Conservation (phyloP, 257 asterid genomes). For the Cinchona pubescens region DNA sequence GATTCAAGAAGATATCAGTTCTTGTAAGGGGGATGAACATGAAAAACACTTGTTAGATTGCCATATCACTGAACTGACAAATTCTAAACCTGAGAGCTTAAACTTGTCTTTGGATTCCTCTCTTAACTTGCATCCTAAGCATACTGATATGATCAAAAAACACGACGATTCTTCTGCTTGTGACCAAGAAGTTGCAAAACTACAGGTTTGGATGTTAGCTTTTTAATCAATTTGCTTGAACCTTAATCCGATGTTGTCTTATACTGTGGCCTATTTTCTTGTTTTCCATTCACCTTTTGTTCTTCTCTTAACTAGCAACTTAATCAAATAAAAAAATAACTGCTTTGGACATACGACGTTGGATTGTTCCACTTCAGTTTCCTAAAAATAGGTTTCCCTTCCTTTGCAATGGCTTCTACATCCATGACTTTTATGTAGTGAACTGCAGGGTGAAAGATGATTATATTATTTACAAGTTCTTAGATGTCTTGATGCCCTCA, state of each 20-base stretch:
- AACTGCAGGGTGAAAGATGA: neutral
- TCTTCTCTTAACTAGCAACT: no score
- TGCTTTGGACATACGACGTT: neutral
- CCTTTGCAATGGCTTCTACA: neutral
- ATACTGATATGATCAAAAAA: conserved; percentile 25
- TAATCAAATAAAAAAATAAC: no score
- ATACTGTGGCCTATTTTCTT: no score
- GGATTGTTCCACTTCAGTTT: neutral
- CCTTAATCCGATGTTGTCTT: no score
- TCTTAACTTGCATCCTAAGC: conserved; percentile 28
- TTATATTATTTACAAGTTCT: neutral
- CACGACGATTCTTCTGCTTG: conserved; percentile 25
- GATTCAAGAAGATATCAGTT: conserved; percentile 23
- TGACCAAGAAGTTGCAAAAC: conserved; percentile 23
- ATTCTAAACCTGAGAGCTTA: conserved; percentile 37
- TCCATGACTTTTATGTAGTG: neutral
- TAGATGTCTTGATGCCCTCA: neutral
- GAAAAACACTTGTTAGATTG: conserved; percentile 31
- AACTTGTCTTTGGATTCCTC: conserved; percentile 31
- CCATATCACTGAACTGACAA: conserved; percentile 28
- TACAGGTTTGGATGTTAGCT: conserved; percentile 11
- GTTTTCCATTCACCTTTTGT: no score
- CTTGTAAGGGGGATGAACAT: conserved; percentile 12
- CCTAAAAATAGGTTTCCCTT: neutral
- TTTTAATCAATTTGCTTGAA: neutral